phyloP scores from a whole-genome alignment of 805 yeast genomes.

The Wilhelminamyces savonicus region DNA sequence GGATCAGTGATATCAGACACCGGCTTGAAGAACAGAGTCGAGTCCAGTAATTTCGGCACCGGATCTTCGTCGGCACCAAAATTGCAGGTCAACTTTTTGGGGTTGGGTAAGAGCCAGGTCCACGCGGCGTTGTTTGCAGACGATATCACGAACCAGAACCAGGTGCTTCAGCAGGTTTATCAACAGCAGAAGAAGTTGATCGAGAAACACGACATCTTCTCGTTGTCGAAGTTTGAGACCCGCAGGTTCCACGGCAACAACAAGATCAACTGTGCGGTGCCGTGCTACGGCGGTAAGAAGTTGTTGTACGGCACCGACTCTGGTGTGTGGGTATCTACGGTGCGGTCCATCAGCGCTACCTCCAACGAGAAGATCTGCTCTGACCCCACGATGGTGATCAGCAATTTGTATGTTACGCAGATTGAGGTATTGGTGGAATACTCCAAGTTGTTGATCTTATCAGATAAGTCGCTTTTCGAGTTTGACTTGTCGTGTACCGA shows the following conservation, averaged over 20 bases:
- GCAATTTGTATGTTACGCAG: constrained; percentile 75
- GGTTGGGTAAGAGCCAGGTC: constrained; percentile 49
- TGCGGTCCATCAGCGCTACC: constrained; percentile 46
- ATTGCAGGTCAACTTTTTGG: constrained; percentile 46
- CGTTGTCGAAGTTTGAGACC: constrained; percentile 68
- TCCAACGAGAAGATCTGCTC: constrained; percentile 49
- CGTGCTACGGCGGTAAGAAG: constrained; percentile 91
- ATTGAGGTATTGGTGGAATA: constrained; percentile 90
- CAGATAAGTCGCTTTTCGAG: constrained; percentile 76
- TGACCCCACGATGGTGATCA: constrained; percentile 70
- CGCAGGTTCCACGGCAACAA: constrained; percentile 68
- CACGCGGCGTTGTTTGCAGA: constrained; percentile 49
- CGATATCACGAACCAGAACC: constrained; percentile 59
- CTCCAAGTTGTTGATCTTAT: constrained; percentile 69
- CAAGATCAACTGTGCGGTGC: constrained; percentile 84
- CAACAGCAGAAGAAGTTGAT: constrained; percentile 72
- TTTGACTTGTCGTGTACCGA: constrained; percentile 56
- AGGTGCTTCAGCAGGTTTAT: constrained; percentile 72
- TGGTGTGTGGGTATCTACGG: constrained; percentile 81
- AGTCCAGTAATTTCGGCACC: constrained; percentile 20
- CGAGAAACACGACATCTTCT: constrained; percentile 70
- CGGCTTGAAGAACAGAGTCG: constrained; percentile 20
- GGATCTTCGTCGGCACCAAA: constrained; percentile 25
- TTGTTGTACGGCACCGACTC: constrained; percentile 85
- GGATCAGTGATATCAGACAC: constrained; percentile 34